Evolutionary conservation across 371 early-diverging fungal genomes (phyloP), one percentile per base, ranked within the genome.

Genomic region (Saksenaea vasiformis): DNA sequence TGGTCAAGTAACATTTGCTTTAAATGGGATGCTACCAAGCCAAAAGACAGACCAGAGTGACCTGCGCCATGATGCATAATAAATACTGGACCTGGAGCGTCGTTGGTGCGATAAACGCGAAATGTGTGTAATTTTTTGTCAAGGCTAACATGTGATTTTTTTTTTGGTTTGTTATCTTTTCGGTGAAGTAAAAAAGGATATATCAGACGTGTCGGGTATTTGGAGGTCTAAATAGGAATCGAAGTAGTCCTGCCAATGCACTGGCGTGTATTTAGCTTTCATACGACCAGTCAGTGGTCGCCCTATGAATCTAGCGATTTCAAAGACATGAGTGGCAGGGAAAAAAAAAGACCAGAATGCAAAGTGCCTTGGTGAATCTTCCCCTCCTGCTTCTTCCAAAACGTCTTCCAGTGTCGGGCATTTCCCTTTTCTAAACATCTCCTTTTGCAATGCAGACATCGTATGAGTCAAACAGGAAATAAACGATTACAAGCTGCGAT

Each of bases 41-140:
- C 91, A 81, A 93, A 97, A 2, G 93, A 86, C 34, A 94, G 73
- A 0, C 83, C 93, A 0, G 90, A 83, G 62, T 89, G 88, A 0
- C 95, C 97, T 0, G 93, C 97, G 19, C 97, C 97, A 71, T 97
- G 97, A 75, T 93, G 94, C 71, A 93, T 83, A 39, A 95, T 80
- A 80, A 95, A 91, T 11, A 94, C 60, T 0, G 94, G 93, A 0
- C 68, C 66, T 14, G 68, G 62, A 61, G 58, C 54, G 37, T 69
- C 61, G 5, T 63, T 51, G 10, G 51, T 74, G 28, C 59, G 68
- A 55, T 77, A 77, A 17, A 76, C 63, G 22, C 77, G 75, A 72
- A 78, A 76, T 57, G 44, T 47, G 72, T 78, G 57, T 51, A 26
- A 22, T 58, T 26, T 62, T 43, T 60, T 61, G 66, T 61, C 31